Evolutionary conservation across 441 rosid genomes (phyloP), one percentile per base, ranked within the genome.

Genomic region (Flueggea neowawraea): DNA sequence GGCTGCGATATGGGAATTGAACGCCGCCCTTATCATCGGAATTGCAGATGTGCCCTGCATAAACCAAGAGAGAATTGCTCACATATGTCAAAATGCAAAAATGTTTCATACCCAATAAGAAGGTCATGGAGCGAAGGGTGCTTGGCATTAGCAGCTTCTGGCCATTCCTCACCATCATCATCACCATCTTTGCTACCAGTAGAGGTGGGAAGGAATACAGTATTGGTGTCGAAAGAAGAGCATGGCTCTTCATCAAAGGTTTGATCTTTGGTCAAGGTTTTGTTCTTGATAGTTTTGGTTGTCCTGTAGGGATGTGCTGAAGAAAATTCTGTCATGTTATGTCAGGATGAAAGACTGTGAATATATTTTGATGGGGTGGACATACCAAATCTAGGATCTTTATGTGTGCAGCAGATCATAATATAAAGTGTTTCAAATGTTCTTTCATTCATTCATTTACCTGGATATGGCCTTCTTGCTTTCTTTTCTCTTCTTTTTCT

Each of bases 21-120:
- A 17, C 74, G 87, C 6, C 80, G 97, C 41, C 95, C 91, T 0
- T 90, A 88, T 69, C 95, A 86, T 73, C 74, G 76, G 17, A 82
- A 90, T 62, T 90, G 95, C 65, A 16, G 80, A 0, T 90, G 97
- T 57, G 95, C 84, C 2, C 82, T 88, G 22, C 95, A 86, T 54
- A 74, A 67, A 55, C 54, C 78, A 0, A 55, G 54, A 36, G 72
- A 75, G 31, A 66, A 58, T 52, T 70, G 85, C 31, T 64, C 73
- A n/a, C 77, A 63, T 2, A 72, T 74, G 12, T 69, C 84, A 0
- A 76, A 75, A 14, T 64, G 61, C 70, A 71, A 64, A 33, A 68
- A 57, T 13, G 76, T 85, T 0, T 81, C 89, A 4, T 86, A 84
- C 56, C 90, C 90, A 12, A 73, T 83, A 14, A 75, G 84, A 17